phyloP scores from a whole-genome alignment of 106 monocot genomes.

The Dendrobium huoshanense region DNA sequence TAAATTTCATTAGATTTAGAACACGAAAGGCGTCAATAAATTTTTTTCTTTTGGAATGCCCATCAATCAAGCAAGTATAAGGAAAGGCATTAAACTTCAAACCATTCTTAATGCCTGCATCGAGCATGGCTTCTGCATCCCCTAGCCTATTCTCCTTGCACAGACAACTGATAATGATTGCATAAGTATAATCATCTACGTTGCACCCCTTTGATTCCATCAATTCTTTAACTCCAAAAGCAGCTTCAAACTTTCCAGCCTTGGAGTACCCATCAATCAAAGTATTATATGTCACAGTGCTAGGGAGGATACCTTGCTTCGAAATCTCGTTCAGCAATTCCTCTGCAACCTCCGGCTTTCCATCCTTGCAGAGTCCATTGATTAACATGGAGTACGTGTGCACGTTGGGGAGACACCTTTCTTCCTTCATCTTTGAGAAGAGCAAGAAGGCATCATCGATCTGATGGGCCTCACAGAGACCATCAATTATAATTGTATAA shows the following conservation, averaged over 20 bases:
- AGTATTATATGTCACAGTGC: slow-evolving; percentile 13
- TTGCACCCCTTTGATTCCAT: slow-evolving; percentile 15
- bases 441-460: slow-evolving; percentile 9
- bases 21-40: neutral
- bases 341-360: slow-evolving; percentile 6
- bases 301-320: neutral
- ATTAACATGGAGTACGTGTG: slow-evolving; percentile 19
- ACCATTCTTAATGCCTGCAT: slow-evolving; percentile 9
- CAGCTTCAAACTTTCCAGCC: slow-evolving; percentile 8
- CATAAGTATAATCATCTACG: slow-evolving; percentile 15
- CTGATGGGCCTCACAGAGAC: slow-evolving; percentile 7
- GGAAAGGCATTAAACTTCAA: slow-evolving; percentile 6
- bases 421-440: slow-evolving; percentile 17
- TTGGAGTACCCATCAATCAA: slow-evolving; percentile 19
- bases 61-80: slow-evolving; percentile 19
- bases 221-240: slow-evolving; percentile 13
- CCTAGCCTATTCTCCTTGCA: slow-evolving; percentile 20
- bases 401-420: slow-evolving; percentile 8
- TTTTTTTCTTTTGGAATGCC: slow-evolving; percentile 10
- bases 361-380: slow-evolving; percentile 17
- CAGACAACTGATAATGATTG: slow-evolving; percentile 13
- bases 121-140: slow-evolving; percentile 17
- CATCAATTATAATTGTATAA: slow-evolving; percentile 19
- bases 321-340: slow-evolving; percentile 8
- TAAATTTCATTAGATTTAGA: slow-evolving; percentile 17